Conservation (phyloP, 306 rosid species). For the Fagus crenata region DNA sequence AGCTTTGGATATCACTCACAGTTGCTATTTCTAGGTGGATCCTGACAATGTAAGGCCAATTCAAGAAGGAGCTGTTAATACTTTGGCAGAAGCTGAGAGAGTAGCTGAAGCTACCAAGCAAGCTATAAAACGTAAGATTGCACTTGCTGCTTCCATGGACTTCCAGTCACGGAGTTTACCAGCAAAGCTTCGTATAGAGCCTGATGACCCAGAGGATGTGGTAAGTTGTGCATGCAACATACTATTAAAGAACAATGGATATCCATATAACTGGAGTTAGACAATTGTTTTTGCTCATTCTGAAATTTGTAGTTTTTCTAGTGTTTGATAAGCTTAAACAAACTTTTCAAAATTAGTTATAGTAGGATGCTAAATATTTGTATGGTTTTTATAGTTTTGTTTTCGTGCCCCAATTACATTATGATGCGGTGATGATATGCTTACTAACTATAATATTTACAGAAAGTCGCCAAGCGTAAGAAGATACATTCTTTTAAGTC, state of each 20-base stretch:
- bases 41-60: conserved; percentile 84
- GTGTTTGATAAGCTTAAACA: not conserved
- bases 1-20: conserved; percentile 9
- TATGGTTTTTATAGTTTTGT: not conserved
- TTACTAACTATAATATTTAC: conserved; percentile 33
- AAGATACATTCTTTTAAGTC: conserved; percentile 97
- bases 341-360: conserved; percentile 3
- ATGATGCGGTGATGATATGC: conserved; percentile 28
- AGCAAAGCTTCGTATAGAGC: conserved; percentile 88
- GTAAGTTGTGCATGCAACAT: conserved; percentile 38
- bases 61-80: conserved; percentile 71
- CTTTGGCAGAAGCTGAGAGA: conserved; percentile 88
- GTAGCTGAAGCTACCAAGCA: conserved; percentile 97
- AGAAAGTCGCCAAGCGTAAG: conserved; percentile 88
- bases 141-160: conserved; percentile 85
- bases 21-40: conserved; percentile 69
- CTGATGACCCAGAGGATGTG: conserved; percentile 96
- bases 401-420: conserved; percentile 2
- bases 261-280: not conserved
- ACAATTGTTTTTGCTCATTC: conserved; percentile 17
- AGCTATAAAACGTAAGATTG: conserved; percentile 90
- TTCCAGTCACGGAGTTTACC: conserved; percentile 79
- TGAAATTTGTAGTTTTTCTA: conserved; percentile 6
- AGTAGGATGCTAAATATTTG: conserved; percentile 10
- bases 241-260: not conserved